Percentiles rank a stretch among this genome's conserved stretches.
These are phyloP conservation scores for Raphanus sativus DNA, from an alignment of 345 rosid species.

Conservation along the genomic window DNA sequence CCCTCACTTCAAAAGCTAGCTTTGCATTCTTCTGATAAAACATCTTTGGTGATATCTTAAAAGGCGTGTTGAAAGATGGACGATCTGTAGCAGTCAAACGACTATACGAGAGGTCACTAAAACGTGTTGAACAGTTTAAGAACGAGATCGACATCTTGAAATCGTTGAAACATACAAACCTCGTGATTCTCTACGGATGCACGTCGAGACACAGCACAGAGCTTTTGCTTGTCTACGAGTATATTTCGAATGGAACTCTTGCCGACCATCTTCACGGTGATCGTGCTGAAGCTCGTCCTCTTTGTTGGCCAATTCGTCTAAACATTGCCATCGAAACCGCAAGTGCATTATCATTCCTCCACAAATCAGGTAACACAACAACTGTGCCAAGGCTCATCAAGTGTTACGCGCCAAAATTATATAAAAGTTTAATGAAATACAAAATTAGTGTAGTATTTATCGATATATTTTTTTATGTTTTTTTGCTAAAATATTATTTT, in stretches of 20 bases:
- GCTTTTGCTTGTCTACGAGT: slow-evolving; percentile 83
- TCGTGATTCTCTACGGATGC: slow-evolving; percentile 75
- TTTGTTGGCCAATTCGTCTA: slow-evolving; percentile 75
- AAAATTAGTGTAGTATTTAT: no score
- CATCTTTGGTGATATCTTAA: neutral
- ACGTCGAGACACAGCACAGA: slow-evolving; percentile 75
- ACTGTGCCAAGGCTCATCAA: no score
- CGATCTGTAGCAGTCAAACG: slow-evolving; percentile 84
- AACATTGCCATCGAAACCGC: slow-evolving; percentile 85
- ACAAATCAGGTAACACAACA: slow-evolving; percentile 38
- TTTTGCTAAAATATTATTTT: no score
- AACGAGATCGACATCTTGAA: slow-evolving; percentile 76
- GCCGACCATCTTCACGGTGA: slow-evolving; percentile 82
- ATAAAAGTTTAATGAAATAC: no score
- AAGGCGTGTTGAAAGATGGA: slow-evolving; percentile 73
- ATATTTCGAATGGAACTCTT: slow-evolving; percentile 79
- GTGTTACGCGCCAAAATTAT: no score
- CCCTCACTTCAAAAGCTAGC: neutral
- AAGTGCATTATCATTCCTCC: slow-evolving; percentile 66
- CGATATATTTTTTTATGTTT: no score
- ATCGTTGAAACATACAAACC: slow-evolving; percentile 59
- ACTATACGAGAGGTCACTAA: slow-evolving; percentile 60
- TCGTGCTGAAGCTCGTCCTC: slow-evolving; percentile 42
- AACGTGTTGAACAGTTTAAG: slow-evolving; percentile 74
- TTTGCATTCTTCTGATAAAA: neutral